Conservation (phyloP, 768 basidiomycete genomes). For the Naganishia friedmannii region DNA sequence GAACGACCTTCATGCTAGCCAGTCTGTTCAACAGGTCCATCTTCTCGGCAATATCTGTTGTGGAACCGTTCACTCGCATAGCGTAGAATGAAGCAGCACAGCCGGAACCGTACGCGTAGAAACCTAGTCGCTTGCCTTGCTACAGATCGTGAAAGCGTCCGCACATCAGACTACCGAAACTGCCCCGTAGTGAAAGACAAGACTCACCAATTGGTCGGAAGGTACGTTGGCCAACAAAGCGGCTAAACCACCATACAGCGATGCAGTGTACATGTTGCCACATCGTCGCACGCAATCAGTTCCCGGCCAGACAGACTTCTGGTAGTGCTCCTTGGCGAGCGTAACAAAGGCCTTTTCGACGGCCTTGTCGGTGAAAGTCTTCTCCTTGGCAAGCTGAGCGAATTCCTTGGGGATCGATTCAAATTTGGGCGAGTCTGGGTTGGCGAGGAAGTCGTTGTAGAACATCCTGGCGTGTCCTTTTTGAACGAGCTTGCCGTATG, state of each 20-base stretch:
- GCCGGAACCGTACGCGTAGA: constrained; percentile 96
- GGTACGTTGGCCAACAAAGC: constrained; percentile 74
- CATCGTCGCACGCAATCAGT: constrained; percentile 86
- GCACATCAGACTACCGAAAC: not conserved
- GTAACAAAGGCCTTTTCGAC: constrained; percentile 90
- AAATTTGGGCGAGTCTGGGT: constrained; percentile 63
- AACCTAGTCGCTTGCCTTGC: constrained; percentile 75
- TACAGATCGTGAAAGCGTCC: not conserved
- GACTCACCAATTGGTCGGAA: constrained; percentile 59
- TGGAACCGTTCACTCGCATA: constrained; percentile 81
- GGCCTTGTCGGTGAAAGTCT: constrained; percentile 84
- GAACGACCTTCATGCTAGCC: constrained; percentile 80
- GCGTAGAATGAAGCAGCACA: constrained; percentile 94
- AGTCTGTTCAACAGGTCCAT: constrained; percentile 76
- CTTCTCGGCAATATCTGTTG: constrained; percentile 72
- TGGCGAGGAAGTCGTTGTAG: constrained; percentile 72
- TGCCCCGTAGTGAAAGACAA: constrained; percentile 14
- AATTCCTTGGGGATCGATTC: constrained; percentile 69
- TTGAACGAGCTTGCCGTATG: constrained; percentile 97
- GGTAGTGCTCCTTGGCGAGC: constrained; percentile 72
- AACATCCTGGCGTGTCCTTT: constrained; percentile 88
- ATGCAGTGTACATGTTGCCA: constrained; percentile 99
- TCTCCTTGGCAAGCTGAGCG: constrained; percentile 61
- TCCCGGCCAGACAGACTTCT: constrained; percentile 69
- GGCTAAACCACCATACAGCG: constrained; percentile 88